These are phyloP conservation scores for Cyclocybe cylindracea DNA, from an alignment of 768 basidiomycete species.

Conservation along the genomic window DNA sequence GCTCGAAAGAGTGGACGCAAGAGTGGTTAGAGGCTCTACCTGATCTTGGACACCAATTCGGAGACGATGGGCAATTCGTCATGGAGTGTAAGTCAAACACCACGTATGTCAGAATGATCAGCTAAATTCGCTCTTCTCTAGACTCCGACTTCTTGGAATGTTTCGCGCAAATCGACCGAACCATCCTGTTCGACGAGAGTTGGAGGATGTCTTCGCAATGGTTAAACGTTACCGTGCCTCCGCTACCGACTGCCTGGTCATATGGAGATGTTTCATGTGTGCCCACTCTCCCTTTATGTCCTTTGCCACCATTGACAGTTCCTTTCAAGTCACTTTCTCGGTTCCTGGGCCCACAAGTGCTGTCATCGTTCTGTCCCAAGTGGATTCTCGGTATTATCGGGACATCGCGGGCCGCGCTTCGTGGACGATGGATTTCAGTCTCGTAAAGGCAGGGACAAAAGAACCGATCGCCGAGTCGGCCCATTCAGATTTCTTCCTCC, in stretches of 20 bases:
- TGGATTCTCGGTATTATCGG: constrained; percentile 50
- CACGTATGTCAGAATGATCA: constrained; percentile 29
- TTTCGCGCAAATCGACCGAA: constrained; percentile 45
- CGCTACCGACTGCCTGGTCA: constrained; percentile 49
- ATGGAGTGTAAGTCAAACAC: constrained; percentile 42
- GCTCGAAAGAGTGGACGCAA: constrained; percentile 49
- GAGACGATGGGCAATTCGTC: constrained; percentile 50
- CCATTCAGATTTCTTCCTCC: constrained; percentile 34
- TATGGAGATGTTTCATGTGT: constrained; percentile 57
- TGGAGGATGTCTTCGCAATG: constrained; percentile 53
- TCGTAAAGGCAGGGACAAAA: constrained; percentile 48
- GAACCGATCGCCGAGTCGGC: constrained; percentile 37
- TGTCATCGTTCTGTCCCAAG: constrained; percentile 54
- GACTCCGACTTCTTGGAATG: constrained; percentile 44
- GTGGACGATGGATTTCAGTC: constrained; percentile 52
- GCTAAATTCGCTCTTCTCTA: constrained; percentile 10
- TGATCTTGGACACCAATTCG: constrained; percentile 42
- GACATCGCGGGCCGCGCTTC: constrained; percentile 43
- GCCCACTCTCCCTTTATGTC: constrained; percentile 14
- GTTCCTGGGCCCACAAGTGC: constrained; percentile 39
- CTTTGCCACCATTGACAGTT: background rate
- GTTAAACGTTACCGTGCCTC: constrained; percentile 44
- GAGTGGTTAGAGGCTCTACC: constrained; percentile 45
- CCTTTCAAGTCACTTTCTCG: constrained; percentile 42
- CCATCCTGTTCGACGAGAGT: constrained; percentile 45